Evolutionary conservation across 805 yeast genomes (phyloP).

Genomic region (Wickerhamomyces chaumierensis): DNA sequence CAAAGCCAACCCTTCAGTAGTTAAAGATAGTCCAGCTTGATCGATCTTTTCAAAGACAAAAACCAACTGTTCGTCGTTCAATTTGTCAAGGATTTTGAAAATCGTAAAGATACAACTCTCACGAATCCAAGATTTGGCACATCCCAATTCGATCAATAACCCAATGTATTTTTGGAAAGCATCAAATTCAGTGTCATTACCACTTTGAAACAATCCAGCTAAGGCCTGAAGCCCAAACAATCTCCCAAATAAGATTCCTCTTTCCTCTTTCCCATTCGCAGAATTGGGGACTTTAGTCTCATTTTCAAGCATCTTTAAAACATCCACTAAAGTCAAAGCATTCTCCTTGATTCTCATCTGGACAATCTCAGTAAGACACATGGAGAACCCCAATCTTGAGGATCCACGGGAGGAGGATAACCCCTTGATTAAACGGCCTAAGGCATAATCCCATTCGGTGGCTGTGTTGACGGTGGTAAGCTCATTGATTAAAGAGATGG

Average conservation of each 20-base stretch:
- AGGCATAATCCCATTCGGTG: constrained; percentile 73
- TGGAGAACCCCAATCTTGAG: constrained; percentile 80
- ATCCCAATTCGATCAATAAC: constrained; percentile 44
- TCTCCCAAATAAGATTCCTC: constrained; percentile 72
- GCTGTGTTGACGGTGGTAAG: constrained; percentile 30
- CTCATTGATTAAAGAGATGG: constrained; percentile 52
- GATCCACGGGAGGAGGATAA: constrained; percentile 71
- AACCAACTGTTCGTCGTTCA: constrained; percentile 9
- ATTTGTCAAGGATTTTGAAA: constrained; percentile 35
- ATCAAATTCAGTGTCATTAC: constrained; percentile 1
- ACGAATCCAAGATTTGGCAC: constrained; percentile 70
- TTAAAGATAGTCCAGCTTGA: constrained; percentile 41
- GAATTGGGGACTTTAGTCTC: constrained; percentile 29
- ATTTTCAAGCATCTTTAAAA: constrained; percentile 24
- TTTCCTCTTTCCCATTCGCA: constrained; percentile 69
- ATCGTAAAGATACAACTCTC: constrained; percentile 72
- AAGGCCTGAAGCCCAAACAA: constrained; percentile 76
- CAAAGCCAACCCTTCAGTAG: constrained; percentile 75
- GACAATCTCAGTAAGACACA: constrained; percentile 68
- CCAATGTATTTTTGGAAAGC: constrained; percentile 32
- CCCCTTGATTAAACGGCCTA: constrained; percentile 71
- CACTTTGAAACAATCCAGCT: constrained; percentile 27
- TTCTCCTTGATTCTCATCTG: constrained; percentile 23
- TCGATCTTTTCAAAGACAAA: constrained; percentile 33
- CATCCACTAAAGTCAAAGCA: constrained; percentile 25